Base-by-base conservation (phyloP, 345 rosid genomes). In the Hevea brasiliensis region DNA sequence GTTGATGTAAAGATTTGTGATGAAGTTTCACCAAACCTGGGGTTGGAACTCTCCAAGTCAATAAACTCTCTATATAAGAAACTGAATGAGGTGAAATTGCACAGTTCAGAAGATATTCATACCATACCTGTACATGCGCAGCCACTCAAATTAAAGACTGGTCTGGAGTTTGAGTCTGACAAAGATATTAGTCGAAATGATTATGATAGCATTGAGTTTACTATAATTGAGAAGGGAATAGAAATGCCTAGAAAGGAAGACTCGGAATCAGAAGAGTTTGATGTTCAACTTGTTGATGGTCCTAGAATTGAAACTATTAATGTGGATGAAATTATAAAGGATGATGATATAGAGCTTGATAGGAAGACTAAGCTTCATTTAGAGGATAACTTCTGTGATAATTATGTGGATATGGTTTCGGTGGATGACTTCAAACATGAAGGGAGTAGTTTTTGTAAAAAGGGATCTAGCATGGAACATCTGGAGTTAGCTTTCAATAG, bases 31-130 rank as follows among this genome's bases (percentile, higher is more conserved):
- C 81, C 84, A 37, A 71, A 74, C 76, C 72, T 65, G 56, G 85
- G 87, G 50, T 40, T 85, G 64, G 96, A 90, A 74, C 91, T 91
- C 74, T 84, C 94, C 27, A 81, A 79, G 79, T 93, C 96, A 13
- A 73, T 93, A 48, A 85, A 76, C 75, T 74, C 78, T 77, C 86
- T 89, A 29, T 85, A 85, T 83, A 84, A 85, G 74, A 91, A 90
- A 82, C 84, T 90, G 53, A 76, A 81, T 68, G 92, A 87, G 72
- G 85, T 72, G 71, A 79, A 72, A 69, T 79, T 72, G 60, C 66
- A 64, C 62, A 72, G 70, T 70, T 67, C 84, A 41, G 61, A 80
- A 64, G 80, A 79, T 63, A 76, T 13, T 55, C 77, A 74, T 72
- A 51, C 68, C 50, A 67, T 74, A 21, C 72, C 67, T 40, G 65